phyloP scores from a whole-genome alignment of 805 yeast species.

The Tetrapisispora iriomotensis region DNA sequence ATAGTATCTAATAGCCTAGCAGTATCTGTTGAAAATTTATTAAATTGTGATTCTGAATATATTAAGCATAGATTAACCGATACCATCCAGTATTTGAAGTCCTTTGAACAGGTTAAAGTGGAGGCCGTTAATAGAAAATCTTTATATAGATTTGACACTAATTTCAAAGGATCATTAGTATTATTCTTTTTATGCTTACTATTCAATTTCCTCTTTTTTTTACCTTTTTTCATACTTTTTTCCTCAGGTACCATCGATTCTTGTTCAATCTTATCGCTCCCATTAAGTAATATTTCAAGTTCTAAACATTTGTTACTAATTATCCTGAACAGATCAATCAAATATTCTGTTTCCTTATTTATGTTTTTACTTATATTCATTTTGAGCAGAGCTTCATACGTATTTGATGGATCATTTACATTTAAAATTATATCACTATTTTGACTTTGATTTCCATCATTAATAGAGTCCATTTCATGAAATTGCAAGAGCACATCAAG shows the following conservation, averaged over 20 bases:
- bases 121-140: neutral
- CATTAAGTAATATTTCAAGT: neutral
- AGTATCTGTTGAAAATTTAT: constrained; percentile 21
- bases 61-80: neutral
- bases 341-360: neutral
- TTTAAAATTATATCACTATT: neutral
- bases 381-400: neutral
- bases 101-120: neutral
- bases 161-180: neutral
- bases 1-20: constrained; percentile 15
- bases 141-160: neutral
- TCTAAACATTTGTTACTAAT: constrained; percentile 1
- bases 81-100: constrained; percentile 1
- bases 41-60: constrained; percentile 6
- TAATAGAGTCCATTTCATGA: neutral
- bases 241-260: neutral
- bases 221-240: neutral
- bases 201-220: constrained; percentile 1
- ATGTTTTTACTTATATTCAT: neutral
- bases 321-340: neutral
- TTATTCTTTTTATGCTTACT: neutral
- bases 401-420: neutral
- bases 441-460: neutral
- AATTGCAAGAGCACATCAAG: neutral
- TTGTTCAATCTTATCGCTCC: neutral